phyloP scores from a whole-genome alignment of 768 basidiomycete species.

The Mycena alexandri region DNA sequence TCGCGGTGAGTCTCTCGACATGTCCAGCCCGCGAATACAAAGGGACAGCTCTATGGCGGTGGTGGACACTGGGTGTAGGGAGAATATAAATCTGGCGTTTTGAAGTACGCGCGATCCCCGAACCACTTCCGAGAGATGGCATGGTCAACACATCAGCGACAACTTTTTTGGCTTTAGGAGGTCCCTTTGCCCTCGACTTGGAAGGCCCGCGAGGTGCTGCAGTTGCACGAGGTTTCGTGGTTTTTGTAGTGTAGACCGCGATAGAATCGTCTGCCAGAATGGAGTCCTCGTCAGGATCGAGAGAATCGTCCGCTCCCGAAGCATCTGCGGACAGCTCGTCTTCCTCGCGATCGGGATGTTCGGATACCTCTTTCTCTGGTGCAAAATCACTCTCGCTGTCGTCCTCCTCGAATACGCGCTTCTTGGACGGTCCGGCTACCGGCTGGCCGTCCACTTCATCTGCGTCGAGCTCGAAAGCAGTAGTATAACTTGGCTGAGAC shows the following conservation, averaged over 20 bases:
- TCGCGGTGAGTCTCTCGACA: slow-evolving; percentile 69
- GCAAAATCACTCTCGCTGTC: slow-evolving; percentile 71
- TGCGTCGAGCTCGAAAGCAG: slow-evolving; percentile 50
- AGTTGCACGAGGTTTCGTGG: slow-evolving; percentile 31
- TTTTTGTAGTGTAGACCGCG: slow-evolving; percentile 26
- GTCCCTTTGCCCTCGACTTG: slow-evolving; percentile 47
- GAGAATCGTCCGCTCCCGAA: slow-evolving; percentile 39
- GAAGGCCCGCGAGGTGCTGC: slow-evolving; percentile 29
- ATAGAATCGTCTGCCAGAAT: slow-evolving; percentile 40
- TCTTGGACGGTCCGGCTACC: slow-evolving; percentile 55
- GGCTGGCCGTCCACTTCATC: slow-evolving; percentile 44
- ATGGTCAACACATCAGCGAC: slow-evolving; percentile 24
- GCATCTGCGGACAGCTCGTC: slow-evolving; percentile 45
- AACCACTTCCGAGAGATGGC: slow-evolving; percentile 38
- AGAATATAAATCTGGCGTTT: slow-evolving; percentile 69
- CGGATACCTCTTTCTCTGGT: slow-evolving; percentile 52
- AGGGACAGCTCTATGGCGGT: slow-evolving; percentile 79
- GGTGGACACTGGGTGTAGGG: slow-evolving; percentile 76
- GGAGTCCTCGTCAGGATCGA: slow-evolving; percentile 37
- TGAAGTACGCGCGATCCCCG: slow-evolving; percentile 51
- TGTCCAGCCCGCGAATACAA: slow-evolving; percentile 63
- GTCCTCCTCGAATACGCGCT: slow-evolving; percentile 43
- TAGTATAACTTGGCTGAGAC: slow-evolving; percentile 63
- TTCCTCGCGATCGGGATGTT: slow-evolving; percentile 46
- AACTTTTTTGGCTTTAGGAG: slow-evolving; percentile 42